Evolutionary conservation across 1,284 basidiomycete genomes (phyloP).

Genomic region (Tilletia indica): DNA sequence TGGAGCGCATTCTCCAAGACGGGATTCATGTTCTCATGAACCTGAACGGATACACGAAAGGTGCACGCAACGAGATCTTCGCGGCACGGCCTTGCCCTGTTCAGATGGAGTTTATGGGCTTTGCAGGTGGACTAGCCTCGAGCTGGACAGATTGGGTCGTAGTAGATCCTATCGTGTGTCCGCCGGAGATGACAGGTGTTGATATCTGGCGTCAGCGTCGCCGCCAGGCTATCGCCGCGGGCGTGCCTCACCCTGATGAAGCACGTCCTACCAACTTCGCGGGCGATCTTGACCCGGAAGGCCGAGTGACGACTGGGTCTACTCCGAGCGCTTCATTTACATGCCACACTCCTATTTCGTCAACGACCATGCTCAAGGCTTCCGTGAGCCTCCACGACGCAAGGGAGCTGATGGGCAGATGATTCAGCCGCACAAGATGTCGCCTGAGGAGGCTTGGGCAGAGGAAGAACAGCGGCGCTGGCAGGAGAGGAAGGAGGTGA

Average conservation of each 20-base stretch:
- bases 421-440: slow-evolving; percentile 20
- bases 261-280: slow-evolving; percentile 55
- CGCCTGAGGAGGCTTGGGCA: slow-evolving; percentile 58
- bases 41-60: slow-evolving; percentile 68
- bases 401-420: not conserved
- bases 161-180: slow-evolving; percentile 63
- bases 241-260: slow-evolving; percentile 27
- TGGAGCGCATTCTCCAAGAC: slow-evolving; percentile 61
- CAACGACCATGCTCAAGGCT: slow-evolving; percentile 66
- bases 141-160: slow-evolving; percentile 69
- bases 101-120: slow-evolving; percentile 63
- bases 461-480: slow-evolving; percentile 61
- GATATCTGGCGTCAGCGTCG: slow-evolving; percentile 15
- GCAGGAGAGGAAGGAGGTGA: slow-evolving; percentile 57
- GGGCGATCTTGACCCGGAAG: slow-evolving; percentile 64
- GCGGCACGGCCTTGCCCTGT: slow-evolving; percentile 65
- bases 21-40: slow-evolving; percentile 66
- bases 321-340: slow-evolving; percentile 57
- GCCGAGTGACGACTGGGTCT: slow-evolving; percentile 62
- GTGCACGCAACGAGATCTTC: slow-evolving; percentile 67
- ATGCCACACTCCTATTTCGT: slow-evolving; percentile 67
- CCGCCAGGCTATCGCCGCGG: not conserved
- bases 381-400: slow-evolving; percentile 41
- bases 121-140: slow-evolving; percentile 63
- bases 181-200: slow-evolving; percentile 59